These are phyloP conservation scores for Meripilus lineatus DNA, from an alignment of 1,284 basidiomycete species.

Conservation along the genomic window DNA sequence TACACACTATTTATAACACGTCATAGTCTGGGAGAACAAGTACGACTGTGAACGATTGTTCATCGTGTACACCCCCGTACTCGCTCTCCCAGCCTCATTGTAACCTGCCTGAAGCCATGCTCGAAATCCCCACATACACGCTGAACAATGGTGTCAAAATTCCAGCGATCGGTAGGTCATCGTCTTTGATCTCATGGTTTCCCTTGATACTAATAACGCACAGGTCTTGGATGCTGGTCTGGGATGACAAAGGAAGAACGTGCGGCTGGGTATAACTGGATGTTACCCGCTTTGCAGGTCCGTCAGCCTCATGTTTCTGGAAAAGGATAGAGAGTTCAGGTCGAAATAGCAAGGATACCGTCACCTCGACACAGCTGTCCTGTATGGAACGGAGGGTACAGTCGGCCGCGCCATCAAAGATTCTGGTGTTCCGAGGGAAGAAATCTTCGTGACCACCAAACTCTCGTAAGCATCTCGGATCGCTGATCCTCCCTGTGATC, in stretches of 20 bases:
- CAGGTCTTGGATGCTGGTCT: constrained; percentile 5
- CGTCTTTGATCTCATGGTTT: not conserved
- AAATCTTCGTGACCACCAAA: constrained; percentile 40
- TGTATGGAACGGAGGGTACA: constrained; percentile 13
- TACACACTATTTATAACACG: no score
- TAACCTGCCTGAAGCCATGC: no score
- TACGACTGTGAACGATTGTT: no score
- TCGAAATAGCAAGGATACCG: constrained; percentile 7
- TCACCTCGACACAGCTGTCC: constrained; percentile 5
- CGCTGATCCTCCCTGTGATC: constrained; percentile 28
- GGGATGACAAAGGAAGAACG: constrained; percentile 2
- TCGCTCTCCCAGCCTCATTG: no score
- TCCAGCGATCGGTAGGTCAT: constrained; percentile 1
- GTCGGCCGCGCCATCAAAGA: constrained; percentile 40
- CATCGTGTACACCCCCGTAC: no score
- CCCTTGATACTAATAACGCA: not conserved
- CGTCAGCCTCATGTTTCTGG: no score
- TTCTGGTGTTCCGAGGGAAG: constrained; percentile 34
- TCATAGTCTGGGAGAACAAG: no score
- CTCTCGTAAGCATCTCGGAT: constrained; percentile 17
- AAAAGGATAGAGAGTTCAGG: no score
- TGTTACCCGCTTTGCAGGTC: constrained; percentile 6
- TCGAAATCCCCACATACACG: not conserved
- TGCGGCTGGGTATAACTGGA: not conserved
- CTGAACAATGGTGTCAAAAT: constrained; percentile 6